These are phyloP conservation scores for Cerioporus squamosus DNA, from an alignment of 1,284 basidiomycete genomes.

Conservation along the genomic window DNA sequence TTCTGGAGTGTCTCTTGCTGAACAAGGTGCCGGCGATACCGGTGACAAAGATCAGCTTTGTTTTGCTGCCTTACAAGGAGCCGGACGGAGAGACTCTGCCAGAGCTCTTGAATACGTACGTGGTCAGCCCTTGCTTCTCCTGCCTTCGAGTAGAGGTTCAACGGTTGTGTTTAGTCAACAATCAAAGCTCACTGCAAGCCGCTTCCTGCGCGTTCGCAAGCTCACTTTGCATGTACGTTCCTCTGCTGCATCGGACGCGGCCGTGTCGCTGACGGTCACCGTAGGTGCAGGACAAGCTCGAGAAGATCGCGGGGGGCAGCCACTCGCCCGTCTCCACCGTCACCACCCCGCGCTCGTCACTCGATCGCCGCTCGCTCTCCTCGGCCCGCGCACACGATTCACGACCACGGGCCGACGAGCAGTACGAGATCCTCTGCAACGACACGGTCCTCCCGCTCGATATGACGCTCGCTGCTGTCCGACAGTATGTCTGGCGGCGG, in stretches of 20 bases:
- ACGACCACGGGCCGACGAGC: constrained; percentile 65
- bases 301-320: constrained; percentile 48
- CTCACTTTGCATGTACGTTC: constrained; percentile 77
- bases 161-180: constrained; percentile 53
- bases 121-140: constrained; percentile 17
- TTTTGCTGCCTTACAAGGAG: constrained; percentile 80
- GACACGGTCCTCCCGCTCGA: constrained; percentile 78
- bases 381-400: constrained; percentile 21
- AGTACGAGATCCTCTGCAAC: constrained; percentile 89
- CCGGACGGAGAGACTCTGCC: constrained; percentile 64
- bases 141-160: background rate
- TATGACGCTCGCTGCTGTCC: constrained; percentile 88
- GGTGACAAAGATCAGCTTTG: constrained; percentile 83
- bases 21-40: constrained; percentile 61
- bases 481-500: constrained; percentile 82
- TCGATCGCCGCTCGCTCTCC: constrained; percentile 39
- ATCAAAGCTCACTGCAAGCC: constrained; percentile 86
- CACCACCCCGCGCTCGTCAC: constrained; percentile 49
- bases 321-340: constrained; percentile 33
- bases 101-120: constrained; percentile 77
- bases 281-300: constrained; percentile 88
- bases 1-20: constrained; percentile 83
- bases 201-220: constrained; percentile 86
- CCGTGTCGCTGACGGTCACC: background rate
- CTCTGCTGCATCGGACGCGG: background rate